Conservation (phyloP, 2,329 filamentous ascomycete species). For the Furcasterigmium furcatum region DNA sequence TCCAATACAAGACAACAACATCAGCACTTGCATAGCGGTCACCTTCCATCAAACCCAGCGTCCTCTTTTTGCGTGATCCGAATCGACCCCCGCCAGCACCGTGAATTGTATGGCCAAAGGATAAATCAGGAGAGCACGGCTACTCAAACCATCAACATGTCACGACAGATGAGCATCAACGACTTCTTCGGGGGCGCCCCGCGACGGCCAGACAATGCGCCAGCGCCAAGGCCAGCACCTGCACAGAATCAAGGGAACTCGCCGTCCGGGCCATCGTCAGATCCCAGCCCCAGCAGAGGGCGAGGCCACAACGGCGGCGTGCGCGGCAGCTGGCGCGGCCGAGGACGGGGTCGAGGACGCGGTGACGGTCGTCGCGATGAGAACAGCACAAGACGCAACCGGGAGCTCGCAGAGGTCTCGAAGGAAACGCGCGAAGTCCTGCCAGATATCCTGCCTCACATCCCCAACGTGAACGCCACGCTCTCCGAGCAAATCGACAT, state of each 20-base stretch:
- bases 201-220: too few species aligned
- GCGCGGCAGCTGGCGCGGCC: background rate
- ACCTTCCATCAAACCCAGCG: background rate
- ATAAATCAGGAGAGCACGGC: too few species aligned
- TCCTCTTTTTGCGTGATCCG: too few species aligned
- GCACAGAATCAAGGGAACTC: too few species aligned
- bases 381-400: constrained; percentile 9
- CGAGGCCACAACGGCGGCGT: background rate
- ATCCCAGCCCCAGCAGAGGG: background rate
- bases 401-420: constrained; percentile 35
- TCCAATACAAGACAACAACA: background rate
- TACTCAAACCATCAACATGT: constrained; percentile 2
- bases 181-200: constrained; percentile 9
- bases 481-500: constrained; percentile 33
- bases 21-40: too few species aligned
- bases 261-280: too few species aligned
- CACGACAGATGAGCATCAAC: constrained; percentile 5
- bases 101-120: too few species aligned
- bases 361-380: constrained; percentile 4
- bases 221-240: too few species aligned
- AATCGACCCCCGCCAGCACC: too few species aligned
- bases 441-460: constrained; percentile 39
- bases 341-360: constrained; percentile 4
- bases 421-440: constrained; percentile 44
- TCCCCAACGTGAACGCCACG: constrained; percentile 34